phyloP scores from a whole-genome alignment of 2,329 filamentous ascomycete species.

The Ophiostoma populinum region DNA sequence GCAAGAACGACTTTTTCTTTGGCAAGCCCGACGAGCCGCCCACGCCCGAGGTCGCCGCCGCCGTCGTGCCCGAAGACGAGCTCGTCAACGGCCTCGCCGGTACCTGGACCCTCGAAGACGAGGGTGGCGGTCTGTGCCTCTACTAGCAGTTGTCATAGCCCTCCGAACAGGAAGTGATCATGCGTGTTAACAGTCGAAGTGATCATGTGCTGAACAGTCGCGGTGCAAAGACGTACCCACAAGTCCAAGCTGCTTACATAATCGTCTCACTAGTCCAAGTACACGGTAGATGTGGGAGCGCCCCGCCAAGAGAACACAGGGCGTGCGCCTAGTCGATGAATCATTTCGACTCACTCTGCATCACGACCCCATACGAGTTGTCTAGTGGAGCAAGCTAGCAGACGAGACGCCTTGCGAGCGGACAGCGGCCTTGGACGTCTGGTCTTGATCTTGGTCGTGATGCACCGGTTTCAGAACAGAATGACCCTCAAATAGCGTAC shows the following conservation, averaged over 20 bases:
- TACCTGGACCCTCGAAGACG: slow-evolving; percentile 77
- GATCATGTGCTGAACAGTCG: too few relatives aligned
- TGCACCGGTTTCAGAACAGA: too few relatives aligned
- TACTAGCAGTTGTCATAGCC: slow-evolving; percentile 26
- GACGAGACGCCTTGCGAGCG: too few relatives aligned
- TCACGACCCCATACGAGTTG: neutral
- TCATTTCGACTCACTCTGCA: slow-evolving; percentile 12
- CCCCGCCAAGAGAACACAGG: neutral
- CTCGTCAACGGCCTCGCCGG: slow-evolving; percentile 53
- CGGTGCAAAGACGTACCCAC: too few relatives aligned
- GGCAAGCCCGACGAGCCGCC: slow-evolving; percentile 28
- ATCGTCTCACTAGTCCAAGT: too few relatives aligned
- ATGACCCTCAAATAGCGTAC: too few relatives aligned
- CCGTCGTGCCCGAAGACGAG: slow-evolving; percentile 1
- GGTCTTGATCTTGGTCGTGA: too few relatives aligned
- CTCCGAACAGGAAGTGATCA: too few relatives aligned
- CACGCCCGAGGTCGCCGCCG: slow-evolving; percentile 19
- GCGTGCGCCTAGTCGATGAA: slow-evolving; percentile 10
- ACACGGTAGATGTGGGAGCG: slow-evolving; percentile 2
- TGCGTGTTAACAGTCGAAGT: too few relatives aligned
- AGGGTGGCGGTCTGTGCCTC: slow-evolving; percentile 46
- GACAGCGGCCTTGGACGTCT: too few relatives aligned
- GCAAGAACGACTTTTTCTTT: slow-evolving; percentile 39
- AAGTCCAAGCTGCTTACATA: too few relatives aligned
- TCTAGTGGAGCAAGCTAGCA: neutral